Base-by-base conservation (phyloP, 306 rosid genomes). In the Leucaena leucocephala region DNA sequence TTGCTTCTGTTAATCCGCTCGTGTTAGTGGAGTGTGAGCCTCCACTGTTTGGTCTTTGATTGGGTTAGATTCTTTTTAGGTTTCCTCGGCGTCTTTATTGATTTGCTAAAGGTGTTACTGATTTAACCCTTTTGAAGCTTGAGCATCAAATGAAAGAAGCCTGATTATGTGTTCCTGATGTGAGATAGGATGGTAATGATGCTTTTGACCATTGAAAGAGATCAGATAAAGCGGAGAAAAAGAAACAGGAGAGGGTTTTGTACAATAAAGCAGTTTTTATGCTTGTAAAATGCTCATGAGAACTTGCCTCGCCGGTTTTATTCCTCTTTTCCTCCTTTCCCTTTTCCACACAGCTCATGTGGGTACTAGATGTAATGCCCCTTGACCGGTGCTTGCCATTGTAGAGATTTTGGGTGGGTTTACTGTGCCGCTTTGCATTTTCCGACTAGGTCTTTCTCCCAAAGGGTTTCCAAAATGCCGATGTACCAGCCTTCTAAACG, bases 401-500 rank as follows among this genome's bases (percentile, higher is more conserved):
- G 72, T 59, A 80, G 74, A 76, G 67, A 75, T 75, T 80, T 71
- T 75, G 55, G 62, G 11, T 46, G 72, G 78, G 69, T 58, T 79
- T 45, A 36, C 17, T 19, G 19, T 22, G 7, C 67, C 36, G 10
- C 74, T 62, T 81, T 58, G 76, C 78, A 64, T 71, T 39, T 72
- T 65, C 43, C 69, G 50, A 14, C 19, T 80, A n/a, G 27, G 64
- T 81, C 68, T 36, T 48, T 43, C 38, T 59, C 9, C 49, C 10
- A 10, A 76, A 38, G 59, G 87, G 77, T 19, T 59, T 78, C 64
- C 67, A 8, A 78, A 74, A 91, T 91, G 96, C 96, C 93, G 75
- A 91, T 91, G 97, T 91, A 68, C 84, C 87, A 83, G 91, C 86
- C 89, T 66, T 81, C 82, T 22, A 87, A 83, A 73, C 72, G 89